These are phyloP conservation scores for Phytopythium kandeliae DNA, from an alignment of 352 stramenopile genomes.

Conservation along the genomic window DNA sequence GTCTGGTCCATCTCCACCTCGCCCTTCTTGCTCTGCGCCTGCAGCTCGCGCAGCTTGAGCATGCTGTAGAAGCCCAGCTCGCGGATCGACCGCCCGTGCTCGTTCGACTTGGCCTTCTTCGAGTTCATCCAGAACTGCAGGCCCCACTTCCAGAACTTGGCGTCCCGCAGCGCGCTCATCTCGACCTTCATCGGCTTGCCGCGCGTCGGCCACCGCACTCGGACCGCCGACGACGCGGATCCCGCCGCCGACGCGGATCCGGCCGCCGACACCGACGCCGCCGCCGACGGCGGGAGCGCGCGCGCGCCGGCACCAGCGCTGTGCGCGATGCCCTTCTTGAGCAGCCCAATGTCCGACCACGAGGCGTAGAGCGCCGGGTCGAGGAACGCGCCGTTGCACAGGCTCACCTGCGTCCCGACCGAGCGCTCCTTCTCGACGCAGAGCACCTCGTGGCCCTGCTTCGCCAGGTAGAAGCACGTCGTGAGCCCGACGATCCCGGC, in stretches of 20 bases:
- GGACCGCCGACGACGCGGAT: slow-evolving; percentile 3
- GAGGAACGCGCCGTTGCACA: slow-evolving; percentile 79
- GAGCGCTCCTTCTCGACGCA: slow-evolving; percentile 80
- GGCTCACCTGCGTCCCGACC: slow-evolving; percentile 76
- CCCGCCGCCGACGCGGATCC: slow-evolving; percentile 26
- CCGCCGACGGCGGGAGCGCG: not conserved
- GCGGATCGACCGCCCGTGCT: slow-evolving; percentile 74
- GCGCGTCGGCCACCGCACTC: slow-evolving; percentile 22
- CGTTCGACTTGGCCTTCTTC: slow-evolving; percentile 67
- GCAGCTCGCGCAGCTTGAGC: slow-evolving; percentile 75
- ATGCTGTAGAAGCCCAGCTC: slow-evolving; percentile 86
- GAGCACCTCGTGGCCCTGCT: slow-evolving; percentile 81
- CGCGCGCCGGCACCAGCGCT: not conserved
- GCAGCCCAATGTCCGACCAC: slow-evolving; percentile 67
- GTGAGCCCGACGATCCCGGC: slow-evolving; percentile 82
- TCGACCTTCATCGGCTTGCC: slow-evolving; percentile 84
- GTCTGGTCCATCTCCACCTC: slow-evolving; percentile 87
- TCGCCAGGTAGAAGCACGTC: slow-evolving; percentile 83
- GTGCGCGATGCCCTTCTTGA: slow-evolving; percentile 33
- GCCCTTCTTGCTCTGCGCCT: slow-evolving; percentile 68
- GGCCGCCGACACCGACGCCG: not conserved
- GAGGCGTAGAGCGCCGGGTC: slow-evolving; percentile 78
- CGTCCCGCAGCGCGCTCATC: slow-evolving; percentile 71
- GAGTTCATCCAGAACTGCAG: slow-evolving; percentile 82
- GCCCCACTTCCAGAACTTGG: slow-evolving; percentile 86